Evolutionary conservation across 73 alveolate species (phyloP).

Genomic region (Tetrahymena malaccensis): DNA sequence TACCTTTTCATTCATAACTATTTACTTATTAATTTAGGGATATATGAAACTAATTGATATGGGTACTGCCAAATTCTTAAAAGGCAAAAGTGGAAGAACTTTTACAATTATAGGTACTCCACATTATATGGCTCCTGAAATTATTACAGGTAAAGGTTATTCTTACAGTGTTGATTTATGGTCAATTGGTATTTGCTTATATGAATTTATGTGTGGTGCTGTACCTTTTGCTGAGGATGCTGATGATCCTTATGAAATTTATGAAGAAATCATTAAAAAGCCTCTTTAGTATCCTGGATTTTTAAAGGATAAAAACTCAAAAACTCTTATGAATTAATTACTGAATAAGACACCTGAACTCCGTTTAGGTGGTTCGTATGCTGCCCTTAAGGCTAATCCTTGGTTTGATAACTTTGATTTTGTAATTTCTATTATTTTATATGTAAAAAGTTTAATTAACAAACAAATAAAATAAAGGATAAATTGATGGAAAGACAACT

Average conservation of each 20-base stretch:
- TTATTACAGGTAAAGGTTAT: conserved; percentile 56
- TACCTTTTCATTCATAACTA: neutral
- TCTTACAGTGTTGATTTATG: conserved; percentile 58
- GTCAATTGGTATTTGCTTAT: conserved; percentile 59
- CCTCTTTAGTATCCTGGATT: conserved; percentile 40
- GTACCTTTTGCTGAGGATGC: conserved; percentile 59
- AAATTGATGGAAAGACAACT: conserved; percentile 24
- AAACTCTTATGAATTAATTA: conserved; percentile 49
- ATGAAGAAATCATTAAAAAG: conserved; percentile 42
- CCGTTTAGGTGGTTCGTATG: conserved; percentile 31
- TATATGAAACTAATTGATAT: conserved; percentile 56
- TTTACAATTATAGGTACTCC: conserved; percentile 69
- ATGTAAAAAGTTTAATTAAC: neutral
- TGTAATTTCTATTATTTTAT: neutral
- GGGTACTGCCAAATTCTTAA: conserved; percentile 56
- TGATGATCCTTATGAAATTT: conserved; percentile 53
- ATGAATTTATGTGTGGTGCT: conserved; percentile 60
- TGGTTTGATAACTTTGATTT: conserved; percentile 39
- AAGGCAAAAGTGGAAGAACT: conserved; percentile 53
- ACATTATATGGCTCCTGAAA: conserved; percentile 69
- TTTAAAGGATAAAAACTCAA: conserved; percentile 46
- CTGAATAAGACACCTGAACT: conserved; percentile 56
- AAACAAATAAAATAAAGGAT: neutral
- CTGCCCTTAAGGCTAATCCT: conserved; percentile 36
- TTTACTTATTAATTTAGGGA: conserved; percentile 1